phyloP scores from a whole-genome alignment of 2,329 filamentous ascomycete genomes.

The Samsoniella hepiali region DNA sequence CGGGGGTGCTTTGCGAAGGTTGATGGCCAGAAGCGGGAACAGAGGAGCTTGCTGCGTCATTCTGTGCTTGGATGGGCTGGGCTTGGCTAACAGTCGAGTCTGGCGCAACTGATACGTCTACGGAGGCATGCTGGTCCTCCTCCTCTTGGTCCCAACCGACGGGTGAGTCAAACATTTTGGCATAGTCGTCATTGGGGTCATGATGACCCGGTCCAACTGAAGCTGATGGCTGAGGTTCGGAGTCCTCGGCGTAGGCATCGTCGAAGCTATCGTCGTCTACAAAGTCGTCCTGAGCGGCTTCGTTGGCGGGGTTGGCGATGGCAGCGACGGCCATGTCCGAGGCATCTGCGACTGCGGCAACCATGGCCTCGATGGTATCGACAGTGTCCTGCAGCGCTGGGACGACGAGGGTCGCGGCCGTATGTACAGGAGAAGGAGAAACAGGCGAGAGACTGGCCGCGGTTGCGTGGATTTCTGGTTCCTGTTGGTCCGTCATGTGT shows the following conservation, averaged over 20 bases:
- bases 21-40: slow-evolving; percentile 28
- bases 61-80: slow-evolving; percentile 34
- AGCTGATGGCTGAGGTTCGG: slow-evolving; percentile 29
- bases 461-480: slow-evolving; percentile 49
- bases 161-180: slow-evolving; percentile 50
- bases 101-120: slow-evolving; percentile 40
- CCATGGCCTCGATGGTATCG: slow-evolving; percentile 48
- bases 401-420: slow-evolving; percentile 44
- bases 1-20: slow-evolving; percentile 27
- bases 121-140: slow-evolving; percentile 31
- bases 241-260: slow-evolving; percentile 43
- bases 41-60: slow-evolving; percentile 27
- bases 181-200: slow-evolving; percentile 47
- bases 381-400: slow-evolving; percentile 52
- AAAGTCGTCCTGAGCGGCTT: slow-evolving; percentile 35
- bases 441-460: slow-evolving; percentile 49
- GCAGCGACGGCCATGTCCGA: slow-evolving; percentile 29
- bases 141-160: slow-evolving; percentile 36
- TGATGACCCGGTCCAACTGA: slow-evolving; percentile 26
- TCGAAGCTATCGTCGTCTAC: slow-evolving; percentile 48
- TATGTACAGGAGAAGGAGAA: slow-evolving; percentile 48
- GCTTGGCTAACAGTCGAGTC: slow-evolving; percentile 42
- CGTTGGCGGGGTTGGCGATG: slow-evolving; percentile 31
- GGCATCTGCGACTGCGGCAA: slow-evolving; percentile 33
- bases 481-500: slow-evolving; percentile 27